phyloP scores from a whole-genome alignment of 2,329 filamentous ascomycete genomes.

The Hymenoscyphus infarciens region DNA sequence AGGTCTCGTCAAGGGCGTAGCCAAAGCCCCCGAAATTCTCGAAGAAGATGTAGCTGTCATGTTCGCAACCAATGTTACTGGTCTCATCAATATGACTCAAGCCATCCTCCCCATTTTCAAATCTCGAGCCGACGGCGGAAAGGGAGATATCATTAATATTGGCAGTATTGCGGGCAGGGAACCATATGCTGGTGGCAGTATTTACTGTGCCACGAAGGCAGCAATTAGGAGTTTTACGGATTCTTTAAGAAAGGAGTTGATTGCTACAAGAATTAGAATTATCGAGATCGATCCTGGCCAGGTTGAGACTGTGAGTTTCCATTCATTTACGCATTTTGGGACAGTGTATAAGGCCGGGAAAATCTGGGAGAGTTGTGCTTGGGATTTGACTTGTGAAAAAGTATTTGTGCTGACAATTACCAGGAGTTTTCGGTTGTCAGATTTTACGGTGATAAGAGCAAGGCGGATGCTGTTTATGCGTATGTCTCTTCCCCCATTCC shows the following conservation, averaged over 20 bases:
- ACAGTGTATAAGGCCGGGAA: background rate
- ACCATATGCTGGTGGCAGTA: slow-evolving; percentile 77
- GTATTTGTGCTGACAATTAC: background rate
- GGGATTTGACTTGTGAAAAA: background rate
- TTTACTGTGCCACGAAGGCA: slow-evolving; percentile 92
- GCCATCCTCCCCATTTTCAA: slow-evolving; percentile 81
- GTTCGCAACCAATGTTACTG: slow-evolving; percentile 91
- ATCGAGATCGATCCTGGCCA: slow-evolving; percentile 91
- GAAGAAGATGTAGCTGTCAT: slow-evolving; percentile 81
- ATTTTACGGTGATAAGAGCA: slow-evolving; percentile 82
- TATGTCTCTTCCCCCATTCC: slow-evolving; percentile 42
- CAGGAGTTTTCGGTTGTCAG: slow-evolving; percentile 84
- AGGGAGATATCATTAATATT: slow-evolving; percentile 93
- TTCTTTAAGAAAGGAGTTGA: slow-evolving; percentile 75
- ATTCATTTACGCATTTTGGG: background rate
- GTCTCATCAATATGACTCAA: slow-evolving; percentile 95
- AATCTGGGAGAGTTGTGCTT: background rate
- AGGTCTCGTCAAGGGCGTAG: slow-evolving; percentile 84
- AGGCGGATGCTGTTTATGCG: slow-evolving; percentile 88
- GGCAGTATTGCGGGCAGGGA: slow-evolving; percentile 90
- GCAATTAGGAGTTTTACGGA: slow-evolving; percentile 84
- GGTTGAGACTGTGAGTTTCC: slow-evolving; percentile 69
- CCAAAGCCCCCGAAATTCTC: slow-evolving; percentile 77
- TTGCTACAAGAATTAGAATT: slow-evolving; percentile 74
- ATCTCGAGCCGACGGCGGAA: slow-evolving; percentile 62